phyloP scores from a whole-genome alignment of 208 protist species.

The Leishmania turanica region DNA sequence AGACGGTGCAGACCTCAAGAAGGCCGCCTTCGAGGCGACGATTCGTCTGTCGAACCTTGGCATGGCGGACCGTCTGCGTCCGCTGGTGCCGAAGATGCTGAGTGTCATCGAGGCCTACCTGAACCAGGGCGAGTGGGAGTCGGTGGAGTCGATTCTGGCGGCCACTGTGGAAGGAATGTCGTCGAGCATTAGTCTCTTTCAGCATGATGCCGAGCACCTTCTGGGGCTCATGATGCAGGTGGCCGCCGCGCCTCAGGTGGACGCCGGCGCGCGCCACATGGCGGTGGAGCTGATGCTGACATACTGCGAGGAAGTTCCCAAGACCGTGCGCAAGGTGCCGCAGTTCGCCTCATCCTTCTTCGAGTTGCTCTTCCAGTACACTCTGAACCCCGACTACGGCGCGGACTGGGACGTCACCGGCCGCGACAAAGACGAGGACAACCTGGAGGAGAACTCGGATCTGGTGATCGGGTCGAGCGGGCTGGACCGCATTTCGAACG shows the following conservation, averaged over 20 bases:
- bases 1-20: constrained; percentile 42
- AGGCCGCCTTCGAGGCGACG: constrained; percentile 63
- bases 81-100: constrained; percentile 70
- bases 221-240: constrained; percentile 80
- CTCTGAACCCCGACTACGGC: constrained; percentile 56
- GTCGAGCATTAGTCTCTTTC: constrained; percentile 56
- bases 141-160: constrained; percentile 51
- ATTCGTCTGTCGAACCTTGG: constrained; percentile 52
- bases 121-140: constrained; percentile 67
- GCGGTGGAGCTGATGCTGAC: constrained; percentile 82
- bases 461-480: constrained; percentile 58
- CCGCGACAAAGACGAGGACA: constrained; percentile 61
- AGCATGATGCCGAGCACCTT: constrained; percentile 46
- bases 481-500: constrained; percentile 80
- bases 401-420: constrained; percentile 71
- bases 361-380: constrained; percentile 87
- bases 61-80: constrained; percentile 36
- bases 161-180: constrained; percentile 65
- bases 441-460: constrained; percentile 70
- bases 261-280: constrained; percentile 64
- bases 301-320: constrained; percentile 81
- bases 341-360: constrained; percentile 84
- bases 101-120: constrained; percentile 64
- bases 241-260: constrained; percentile 55
- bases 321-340: constrained; percentile 77